Evolutionary conservation across 768 basidiomycete genomes (phyloP), one percentile per base, ranked within the genome.

Genomic region (Coprinellus aureogranulatus): DNA sequence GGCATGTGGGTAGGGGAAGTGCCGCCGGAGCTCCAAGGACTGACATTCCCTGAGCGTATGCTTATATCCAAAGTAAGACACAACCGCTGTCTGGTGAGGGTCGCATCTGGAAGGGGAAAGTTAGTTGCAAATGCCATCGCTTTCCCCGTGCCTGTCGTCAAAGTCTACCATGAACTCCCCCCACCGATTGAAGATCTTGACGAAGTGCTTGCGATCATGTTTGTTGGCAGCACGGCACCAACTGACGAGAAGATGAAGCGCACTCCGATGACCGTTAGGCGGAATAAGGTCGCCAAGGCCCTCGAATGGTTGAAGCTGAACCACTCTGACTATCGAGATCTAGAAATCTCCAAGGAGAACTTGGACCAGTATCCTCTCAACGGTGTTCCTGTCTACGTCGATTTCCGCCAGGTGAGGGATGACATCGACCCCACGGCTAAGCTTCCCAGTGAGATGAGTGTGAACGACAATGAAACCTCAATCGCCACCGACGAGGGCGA

Each of bases 271-370:
- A 58, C 71, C 9, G 71, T 75, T 1, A 48, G 71, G 5, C 39
- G 62, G 4, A 65, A 63, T 4, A 54, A 53, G 2, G 72, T 74
- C 0, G 28, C 37, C 1, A 18, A 49, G 0, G 74, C 74, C 1
- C 45, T 77, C 4, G 61, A 72, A 40, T 76, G 74, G 74, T 54
- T 76, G 18, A 72, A 67, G 40, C 40, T 72, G 0, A 77, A 77
- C 55, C 73, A 76, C 60, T 1, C 18, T 0, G 70, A 70, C 45
- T 77, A 76, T 58, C 22, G 9, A 20, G 71, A 74, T 53, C 37
- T 75, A 2, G 46, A 60, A 0, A 73, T 75, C 20, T 69, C 69
- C 1, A n/a, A 62, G 1, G 58, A 68, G 5, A 74, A 66, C 55
- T 51, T 71, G 14, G 26, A 42, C 2, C 5, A 41, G 42, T 75